phyloP scores from a whole-genome alignment of 495 filamentous ascomycete genomes.

The Monascus purpureus region DNA sequence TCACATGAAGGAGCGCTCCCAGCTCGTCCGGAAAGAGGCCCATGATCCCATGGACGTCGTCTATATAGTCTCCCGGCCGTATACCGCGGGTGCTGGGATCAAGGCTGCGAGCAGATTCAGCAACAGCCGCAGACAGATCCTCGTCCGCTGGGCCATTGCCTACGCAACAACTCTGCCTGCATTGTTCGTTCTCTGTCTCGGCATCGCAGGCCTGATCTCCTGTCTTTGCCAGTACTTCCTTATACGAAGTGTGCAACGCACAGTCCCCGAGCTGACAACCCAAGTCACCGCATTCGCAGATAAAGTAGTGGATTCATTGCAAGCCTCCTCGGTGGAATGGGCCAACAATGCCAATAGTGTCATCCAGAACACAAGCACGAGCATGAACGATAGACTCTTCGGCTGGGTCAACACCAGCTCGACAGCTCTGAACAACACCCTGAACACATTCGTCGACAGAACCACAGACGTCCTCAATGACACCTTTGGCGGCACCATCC shows the following conservation, averaged over 20 bases:
- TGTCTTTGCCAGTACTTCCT: constrained; percentile 79
- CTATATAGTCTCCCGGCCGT: constrained; percentile 72
- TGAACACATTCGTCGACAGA: constrained; percentile 65
- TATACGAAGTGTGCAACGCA: constrained; percentile 54
- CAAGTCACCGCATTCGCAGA: constrained; percentile 75
- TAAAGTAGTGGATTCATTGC: constrained; percentile 57
- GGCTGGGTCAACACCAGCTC: constrained; percentile 83
- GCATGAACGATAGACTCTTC: constrained; percentile 73
- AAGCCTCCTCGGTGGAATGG: constrained; percentile 66
- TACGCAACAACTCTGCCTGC: constrained; percentile 78
- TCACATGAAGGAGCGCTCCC: constrained; percentile 51
- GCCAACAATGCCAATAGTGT: constrained; percentile 59
- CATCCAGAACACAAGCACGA: constrained; percentile 48
- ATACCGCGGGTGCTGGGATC: constrained; percentile 56
- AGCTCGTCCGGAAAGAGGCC: constrained; percentile 47
- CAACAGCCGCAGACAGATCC: constrained; percentile 49
- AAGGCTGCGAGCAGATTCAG: constrained; percentile 56
- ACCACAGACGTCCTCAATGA: constrained; percentile 55
- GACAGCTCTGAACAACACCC: constrained; percentile 65
- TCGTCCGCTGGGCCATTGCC: constrained; percentile 73
- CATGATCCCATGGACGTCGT: constrained; percentile 78
- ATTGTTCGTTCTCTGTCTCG: constrained; percentile 76
- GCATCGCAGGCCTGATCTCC: constrained; percentile 67
- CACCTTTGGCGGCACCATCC: constrained; percentile 68
- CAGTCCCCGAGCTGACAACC: constrained; percentile 58